Evolutionary conservation across 371 early-diverging fungal genomes (phyloP), one percentile per base, ranked within the genome.

Genomic region (Gilbertella persicaria): DNA sequence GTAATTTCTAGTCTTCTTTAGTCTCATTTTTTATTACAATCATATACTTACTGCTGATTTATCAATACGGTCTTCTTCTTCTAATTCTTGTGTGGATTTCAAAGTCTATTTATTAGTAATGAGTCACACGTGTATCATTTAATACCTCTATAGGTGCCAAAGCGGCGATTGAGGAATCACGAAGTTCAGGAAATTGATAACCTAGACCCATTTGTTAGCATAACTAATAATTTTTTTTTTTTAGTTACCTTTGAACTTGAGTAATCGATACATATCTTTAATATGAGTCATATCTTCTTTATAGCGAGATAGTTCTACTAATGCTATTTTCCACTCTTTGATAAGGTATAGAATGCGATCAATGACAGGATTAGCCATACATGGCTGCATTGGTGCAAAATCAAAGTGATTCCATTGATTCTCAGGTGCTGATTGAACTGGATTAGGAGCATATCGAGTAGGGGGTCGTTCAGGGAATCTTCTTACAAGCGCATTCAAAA

Each of bases 241-340:
- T 19, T 16, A 5, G 14, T 43, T 53, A 75, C 87, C 91, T 69
- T 94, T 94, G 66, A 85, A 91, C 4, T 79, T 66, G 49, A 98
- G 71, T 17, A 95, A 77, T 17, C 90, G 76, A 66, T 91, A 90
- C 94, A 98, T 94, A 54, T 96, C 94, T 56, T 87, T 84, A 56
- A 98, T 96, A 58, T 94, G 82, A 24, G 75, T 79, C 55, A 98
- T 82, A 63, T 98, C 98, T 12, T 93, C 89, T 52, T 86, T 87
- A 69, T 95, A 88, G 23, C 93, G 80, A 8, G 94, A 90, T 26
- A 82, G 76, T 29, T 82, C 84, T 50, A 88, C 89, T 9, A 97
- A 62, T 0, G 95, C 91, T 20, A 87, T 67, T 30, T 92, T 89
- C 98, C 98, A 98, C 62, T 90, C 90, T 58, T 93, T 90, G 38